A percentile compares a stretch with the other conserved stretches of the same genome.
phyloP scores from a whole-genome alignment of 192 early-diverging fungal species.

The Umbelopsis sp. region DNA sequence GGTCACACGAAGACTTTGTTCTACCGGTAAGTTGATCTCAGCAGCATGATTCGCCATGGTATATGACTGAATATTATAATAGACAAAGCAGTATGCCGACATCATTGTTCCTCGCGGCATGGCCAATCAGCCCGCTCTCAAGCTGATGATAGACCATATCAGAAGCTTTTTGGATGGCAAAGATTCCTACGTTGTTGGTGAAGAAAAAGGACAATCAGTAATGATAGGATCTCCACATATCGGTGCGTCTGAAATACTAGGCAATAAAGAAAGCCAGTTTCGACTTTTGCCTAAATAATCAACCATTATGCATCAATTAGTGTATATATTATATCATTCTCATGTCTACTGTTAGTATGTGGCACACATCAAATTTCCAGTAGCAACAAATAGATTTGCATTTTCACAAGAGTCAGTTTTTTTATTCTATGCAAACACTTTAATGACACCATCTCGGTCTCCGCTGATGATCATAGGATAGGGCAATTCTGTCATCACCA shows the following conservation, averaged over 20 bases:
- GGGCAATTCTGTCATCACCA: conserved; percentile 67
- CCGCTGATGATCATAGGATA: conserved; percentile 77
- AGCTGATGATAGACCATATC: conserved; percentile 60
- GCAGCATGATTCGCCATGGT: background rate
- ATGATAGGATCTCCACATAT: background rate
- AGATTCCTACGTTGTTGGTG: background rate
- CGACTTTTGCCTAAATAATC: background rate
- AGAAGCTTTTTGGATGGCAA: background rate
- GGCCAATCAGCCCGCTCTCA: conserved; percentile 63
- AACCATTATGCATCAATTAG: background rate
- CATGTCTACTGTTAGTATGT: background rate
- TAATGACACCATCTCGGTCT: conserved; percentile 80
- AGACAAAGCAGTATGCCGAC: conserved; percentile 77
- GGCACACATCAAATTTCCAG: too few species aligned
- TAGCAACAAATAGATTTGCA: too few species aligned
- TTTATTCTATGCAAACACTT: conserved; percentile 40
- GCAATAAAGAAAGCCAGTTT: conserved; percentile 13
- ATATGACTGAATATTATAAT: background rate
- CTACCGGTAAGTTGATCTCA: conserved; percentile 55
- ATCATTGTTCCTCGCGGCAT: conserved; percentile 73
- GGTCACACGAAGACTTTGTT: conserved; percentile 88
- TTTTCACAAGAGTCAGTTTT: too few species aligned
- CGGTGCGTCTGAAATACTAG: background rate
- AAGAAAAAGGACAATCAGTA: background rate
- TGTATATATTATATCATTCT: conserved; percentile 13